phyloP scores from a whole-genome alignment of 139 green algal genomes.

The Chlamydomonas schloesseri region DNA sequence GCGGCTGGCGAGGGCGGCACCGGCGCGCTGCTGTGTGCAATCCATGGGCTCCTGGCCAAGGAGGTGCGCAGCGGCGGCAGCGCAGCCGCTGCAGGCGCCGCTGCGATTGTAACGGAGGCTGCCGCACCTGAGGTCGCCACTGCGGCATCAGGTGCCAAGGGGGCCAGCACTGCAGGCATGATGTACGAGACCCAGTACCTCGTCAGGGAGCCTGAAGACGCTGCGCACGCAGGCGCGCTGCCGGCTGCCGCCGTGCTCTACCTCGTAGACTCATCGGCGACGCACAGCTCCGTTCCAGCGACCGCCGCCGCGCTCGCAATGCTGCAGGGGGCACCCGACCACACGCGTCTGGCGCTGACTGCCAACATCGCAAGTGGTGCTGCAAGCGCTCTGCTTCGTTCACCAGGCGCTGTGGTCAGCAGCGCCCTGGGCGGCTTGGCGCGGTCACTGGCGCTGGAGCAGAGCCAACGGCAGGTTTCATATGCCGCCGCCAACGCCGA shows the following conservation, averaged over 20 bases:
- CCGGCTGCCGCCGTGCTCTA: too few species aligned
- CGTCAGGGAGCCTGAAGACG: background rate
- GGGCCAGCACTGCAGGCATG: constrained; percentile 17
- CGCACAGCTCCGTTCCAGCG: too few species aligned
- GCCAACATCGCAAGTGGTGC: too few species aligned
- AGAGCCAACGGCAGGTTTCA: background rate
- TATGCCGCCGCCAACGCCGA: too few species aligned
- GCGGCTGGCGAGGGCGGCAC: background rate
- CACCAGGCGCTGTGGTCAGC: background rate
- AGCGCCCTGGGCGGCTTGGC: constrained; percentile 2
- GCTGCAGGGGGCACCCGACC: background rate
- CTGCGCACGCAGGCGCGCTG: too few species aligned
- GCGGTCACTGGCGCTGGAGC: constrained; percentile 44
- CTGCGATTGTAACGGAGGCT: background rate
- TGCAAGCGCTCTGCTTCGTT: too few species aligned
- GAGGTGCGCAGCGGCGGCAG: background rate
- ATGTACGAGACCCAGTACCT: constrained; percentile 14
- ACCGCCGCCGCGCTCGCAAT: background rate
- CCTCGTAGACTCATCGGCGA: too few species aligned
- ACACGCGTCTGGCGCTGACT: too few species aligned
- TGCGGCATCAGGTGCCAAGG: background rate
- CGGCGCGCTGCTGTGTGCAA: background rate
- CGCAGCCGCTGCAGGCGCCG: background rate
- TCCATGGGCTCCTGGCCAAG: constrained; percentile 35
- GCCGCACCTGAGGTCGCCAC: background rate